Evolutionary conservation across 1,284 basidiomycete genomes (phyloP).

Genomic region (Leccinum fallax): DNA sequence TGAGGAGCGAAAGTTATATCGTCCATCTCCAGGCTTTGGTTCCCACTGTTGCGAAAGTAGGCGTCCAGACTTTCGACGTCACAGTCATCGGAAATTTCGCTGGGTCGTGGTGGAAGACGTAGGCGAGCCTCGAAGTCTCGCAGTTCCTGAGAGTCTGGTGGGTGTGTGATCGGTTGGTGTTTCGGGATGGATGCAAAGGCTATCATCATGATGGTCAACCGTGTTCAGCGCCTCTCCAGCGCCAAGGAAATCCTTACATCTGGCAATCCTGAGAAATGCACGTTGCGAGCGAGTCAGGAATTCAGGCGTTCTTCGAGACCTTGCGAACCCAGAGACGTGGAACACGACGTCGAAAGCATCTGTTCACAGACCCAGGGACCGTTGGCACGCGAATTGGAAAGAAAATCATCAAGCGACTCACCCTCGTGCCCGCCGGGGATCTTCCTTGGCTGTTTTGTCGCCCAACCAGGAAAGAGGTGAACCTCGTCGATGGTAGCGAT

Average conservation of each 20-base stretch:
- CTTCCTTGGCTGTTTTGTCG: slow-evolving; percentile 19
- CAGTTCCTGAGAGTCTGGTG: slow-evolving; percentile 30
- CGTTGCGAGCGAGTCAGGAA: slow-evolving; percentile 71
- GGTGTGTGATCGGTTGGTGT: slow-evolving; percentile 27
- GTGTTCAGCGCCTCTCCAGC: neutral
- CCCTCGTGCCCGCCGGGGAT: slow-evolving; percentile 14
- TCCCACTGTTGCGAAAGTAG: slow-evolving; percentile 26
- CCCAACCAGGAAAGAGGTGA: slow-evolving; percentile 41
- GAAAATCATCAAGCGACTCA: slow-evolving; percentile 8
- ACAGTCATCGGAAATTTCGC: slow-evolving; percentile 61
- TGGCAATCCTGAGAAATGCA: slow-evolving; percentile 76
- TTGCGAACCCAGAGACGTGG: slow-evolving; percentile 76
- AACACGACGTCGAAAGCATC: slow-evolving; percentile 69
- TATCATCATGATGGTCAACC: slow-evolving; percentile 30
- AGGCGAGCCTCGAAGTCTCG: slow-evolving; percentile 46
- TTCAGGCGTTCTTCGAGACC: slow-evolving; percentile 61
- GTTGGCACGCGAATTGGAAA: neutral
- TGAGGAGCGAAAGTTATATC: slow-evolving; percentile 21
- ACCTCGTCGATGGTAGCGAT: slow-evolving; percentile 33
- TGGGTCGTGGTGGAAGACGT: slow-evolving; percentile 59
- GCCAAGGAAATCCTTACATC: slow-evolving; percentile 51
- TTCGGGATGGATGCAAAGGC: slow-evolving; percentile 69
- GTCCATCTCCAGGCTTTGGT: slow-evolving; percentile 23
- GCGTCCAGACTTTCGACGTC: slow-evolving; percentile 46
- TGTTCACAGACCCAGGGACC: slow-evolving; percentile 13